These are phyloP conservation scores for Stemphylium vesicarium DNA, from an alignment of 2,329 filamentous ascomycete genomes.

Conservation along the genomic window DNA sequence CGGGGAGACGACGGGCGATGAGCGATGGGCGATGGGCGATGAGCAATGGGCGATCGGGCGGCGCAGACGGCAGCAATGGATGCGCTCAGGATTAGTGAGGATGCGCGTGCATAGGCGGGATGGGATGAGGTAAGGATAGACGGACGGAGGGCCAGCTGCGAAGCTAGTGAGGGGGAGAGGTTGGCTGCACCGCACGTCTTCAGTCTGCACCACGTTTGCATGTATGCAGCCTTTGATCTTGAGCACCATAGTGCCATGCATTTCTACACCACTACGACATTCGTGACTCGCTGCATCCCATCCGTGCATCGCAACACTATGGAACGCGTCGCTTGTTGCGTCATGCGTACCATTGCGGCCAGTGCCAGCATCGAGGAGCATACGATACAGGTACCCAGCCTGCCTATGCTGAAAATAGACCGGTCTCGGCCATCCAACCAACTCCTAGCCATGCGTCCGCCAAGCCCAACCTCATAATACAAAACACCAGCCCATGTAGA, in stretches of 20 bases:
- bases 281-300: too few relatives aligned
- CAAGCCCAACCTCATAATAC: slow-evolving; percentile 1
- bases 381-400: slow-evolving; percentile 5
- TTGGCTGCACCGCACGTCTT: background rate
- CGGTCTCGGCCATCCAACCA: slow-evolving; percentile 10
- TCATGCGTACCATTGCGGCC: slow-evolving; percentile 16
- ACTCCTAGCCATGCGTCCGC: background rate
- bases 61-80: slow-evolving; percentile 9
- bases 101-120: slow-evolving; percentile 5
- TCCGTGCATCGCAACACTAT: too few relatives aligned
- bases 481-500: background rate
- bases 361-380: slow-evolving; percentile 5
- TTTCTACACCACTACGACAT: too few relatives aligned
- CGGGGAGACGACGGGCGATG: background rate
- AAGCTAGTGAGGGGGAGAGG: slow-evolving; percentile 13
- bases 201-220: slow-evolving; percentile 1
- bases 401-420: slow-evolving; percentile 10
- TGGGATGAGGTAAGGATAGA: background rate
- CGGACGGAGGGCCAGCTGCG: background rate
- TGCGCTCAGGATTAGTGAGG: slow-evolving; percentile 5
- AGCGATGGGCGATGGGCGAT: background rate
- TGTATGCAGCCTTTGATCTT: background rate
- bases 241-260: too few relatives aligned
- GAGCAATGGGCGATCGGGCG: background rate
- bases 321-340: slow-evolving; percentile 13